phyloP scores from a whole-genome alignment of 2,329 filamentous ascomycete genomes.

The Talaromyces albobiverticillius region DNA sequence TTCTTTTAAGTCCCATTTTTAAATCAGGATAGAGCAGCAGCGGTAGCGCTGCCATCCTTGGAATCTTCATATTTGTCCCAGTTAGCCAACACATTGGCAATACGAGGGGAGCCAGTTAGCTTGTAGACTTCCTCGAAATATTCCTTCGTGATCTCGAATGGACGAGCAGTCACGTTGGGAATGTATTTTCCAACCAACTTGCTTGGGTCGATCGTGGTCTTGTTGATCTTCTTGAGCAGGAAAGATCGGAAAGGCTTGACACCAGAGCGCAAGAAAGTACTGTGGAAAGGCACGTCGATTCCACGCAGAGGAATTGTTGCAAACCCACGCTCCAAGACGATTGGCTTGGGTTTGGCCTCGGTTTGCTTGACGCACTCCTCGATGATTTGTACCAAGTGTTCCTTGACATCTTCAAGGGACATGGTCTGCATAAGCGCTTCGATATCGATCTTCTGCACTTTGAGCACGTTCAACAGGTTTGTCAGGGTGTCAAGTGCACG shows the following conservation, averaged over 20 bases:
- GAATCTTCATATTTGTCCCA: conserved; percentile 67
- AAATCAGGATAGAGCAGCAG: background rate
- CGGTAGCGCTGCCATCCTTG: conserved; percentile 4
- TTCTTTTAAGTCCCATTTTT: background rate
- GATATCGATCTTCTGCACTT: conserved; percentile 96
- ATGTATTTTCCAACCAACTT: conserved; percentile 99
- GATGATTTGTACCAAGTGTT: conserved; percentile 87
- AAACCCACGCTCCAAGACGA: conserved; percentile 90
- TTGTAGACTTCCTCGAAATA: conserved; percentile 99
- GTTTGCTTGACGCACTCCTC: conserved; percentile 82
- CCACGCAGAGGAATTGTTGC: conserved; percentile 95
- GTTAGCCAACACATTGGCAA: conserved; percentile 67
- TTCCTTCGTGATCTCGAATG: conserved; percentile 94
- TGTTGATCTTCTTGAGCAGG: conserved; percentile 99
- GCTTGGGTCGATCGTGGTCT: conserved; percentile 94
- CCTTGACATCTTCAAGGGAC: conserved; percentile 86
- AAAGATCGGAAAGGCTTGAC: conserved; percentile 99
- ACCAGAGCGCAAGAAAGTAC: conserved; percentile 93
- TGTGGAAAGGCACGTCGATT: conserved; percentile 99
- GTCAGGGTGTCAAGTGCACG: conserved; percentile 65
- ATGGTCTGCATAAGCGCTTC: conserved; percentile 84
- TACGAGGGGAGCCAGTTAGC: conserved; percentile 72
- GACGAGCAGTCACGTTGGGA: conserved; percentile 93
- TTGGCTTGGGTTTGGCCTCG: conserved; percentile 78
- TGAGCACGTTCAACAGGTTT: conserved; percentile 90